Evolutionary conservation across 2,329 filamentous ascomycete genomes (phyloP).

Genomic region (Lachnellula suecica): DNA sequence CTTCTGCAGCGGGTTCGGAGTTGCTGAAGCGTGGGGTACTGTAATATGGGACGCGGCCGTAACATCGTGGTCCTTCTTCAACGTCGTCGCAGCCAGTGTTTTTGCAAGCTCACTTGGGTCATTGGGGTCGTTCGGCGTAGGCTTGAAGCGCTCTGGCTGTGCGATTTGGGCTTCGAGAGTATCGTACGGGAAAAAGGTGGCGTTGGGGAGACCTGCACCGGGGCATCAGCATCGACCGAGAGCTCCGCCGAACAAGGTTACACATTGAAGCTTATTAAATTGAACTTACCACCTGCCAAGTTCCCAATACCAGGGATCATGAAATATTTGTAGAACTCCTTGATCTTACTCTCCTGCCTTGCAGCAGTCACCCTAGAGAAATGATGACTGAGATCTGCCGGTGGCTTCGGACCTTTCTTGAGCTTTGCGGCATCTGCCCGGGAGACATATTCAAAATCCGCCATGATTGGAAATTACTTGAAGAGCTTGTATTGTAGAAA

Average conservation of each 20-base stretch:
- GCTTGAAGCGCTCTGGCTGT: slow-evolving; percentile 70
- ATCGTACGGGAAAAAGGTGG: slow-evolving; percentile 84
- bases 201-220: slow-evolving; percentile 67
- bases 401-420: slow-evolving; percentile 35
- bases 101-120: slow-evolving; percentile 35
- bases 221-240: slow-evolving; percentile 9
- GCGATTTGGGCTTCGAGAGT: slow-evolving; percentile 82
- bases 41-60: slow-evolving; percentile 51
- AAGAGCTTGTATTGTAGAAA: too few species aligned
- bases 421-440: slow-evolving; percentile 7
- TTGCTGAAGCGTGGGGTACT: slow-evolving; percentile 67
- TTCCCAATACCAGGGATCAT: slow-evolving; percentile 61
- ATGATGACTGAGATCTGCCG: slow-evolving; percentile 77
- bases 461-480: slow-evolving; percentile 10
- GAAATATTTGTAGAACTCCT: slow-evolving; percentile 86
- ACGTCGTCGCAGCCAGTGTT: slow-evolving; percentile 35
- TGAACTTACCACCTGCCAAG: slow-evolving; percentile 56
- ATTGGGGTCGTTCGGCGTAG: slow-evolving; percentile 61
- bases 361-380: slow-evolving; percentile 69
- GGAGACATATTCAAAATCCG: slow-evolving; percentile 28
- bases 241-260: not conserved
- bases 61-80: slow-evolving; percentile 26
- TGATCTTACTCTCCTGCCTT: slow-evolving; percentile 66
- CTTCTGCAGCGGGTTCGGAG: slow-evolving; percentile 60
- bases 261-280: not conserved